Evolutionary conservation across 1,284 basidiomycete genomes (phyloP).

Genomic region (Ustilago cynodontis): DNA sequence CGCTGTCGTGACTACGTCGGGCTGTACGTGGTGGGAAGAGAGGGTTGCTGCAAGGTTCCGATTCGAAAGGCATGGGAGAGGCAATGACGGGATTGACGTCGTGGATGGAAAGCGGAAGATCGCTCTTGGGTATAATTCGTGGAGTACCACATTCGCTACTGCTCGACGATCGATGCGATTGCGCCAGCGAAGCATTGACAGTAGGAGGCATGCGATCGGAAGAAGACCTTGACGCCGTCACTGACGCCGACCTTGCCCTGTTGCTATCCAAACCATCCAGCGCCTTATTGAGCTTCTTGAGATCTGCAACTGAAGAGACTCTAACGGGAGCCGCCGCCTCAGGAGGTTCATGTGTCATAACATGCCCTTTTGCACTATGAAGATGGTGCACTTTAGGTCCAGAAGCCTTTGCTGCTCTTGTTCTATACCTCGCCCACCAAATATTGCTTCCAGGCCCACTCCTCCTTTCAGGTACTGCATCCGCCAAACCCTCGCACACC

Average conservation of each 20-base stretch:
- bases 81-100: conserved; percentile 28
- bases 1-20: conserved; percentile 23
- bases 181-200: conserved; percentile 4
- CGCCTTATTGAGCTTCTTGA: conserved; percentile 41
- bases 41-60: conserved; percentile 16
- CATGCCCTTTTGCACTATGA: background rate
- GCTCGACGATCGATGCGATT: conserved; percentile 29
- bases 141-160: conserved; percentile 35
- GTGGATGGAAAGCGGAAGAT: conserved; percentile 39
- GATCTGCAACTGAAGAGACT: conserved; percentile 42
- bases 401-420: conserved; percentile 41
- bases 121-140: conserved; percentile 18
- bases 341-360: conserved; percentile 14
- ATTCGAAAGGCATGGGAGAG: conserved; percentile 14
- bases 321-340: conserved; percentile 43
- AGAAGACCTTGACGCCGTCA: conserved; percentile 14
- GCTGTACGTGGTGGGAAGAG: conserved; percentile 20
- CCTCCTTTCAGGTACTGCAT: conserved; percentile 50
- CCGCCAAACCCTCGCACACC: conserved; percentile 51
- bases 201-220: conserved; percentile 11
- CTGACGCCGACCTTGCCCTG: conserved; percentile 24
- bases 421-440: conserved; percentile 62
- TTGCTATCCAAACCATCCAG: conserved; percentile 38
- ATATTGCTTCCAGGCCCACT: conserved; percentile 58
- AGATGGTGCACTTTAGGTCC: conserved; percentile 24